phyloP scores from a whole-genome alignment of 805 yeast species.

The Metschnikowia sp. region DNA sequence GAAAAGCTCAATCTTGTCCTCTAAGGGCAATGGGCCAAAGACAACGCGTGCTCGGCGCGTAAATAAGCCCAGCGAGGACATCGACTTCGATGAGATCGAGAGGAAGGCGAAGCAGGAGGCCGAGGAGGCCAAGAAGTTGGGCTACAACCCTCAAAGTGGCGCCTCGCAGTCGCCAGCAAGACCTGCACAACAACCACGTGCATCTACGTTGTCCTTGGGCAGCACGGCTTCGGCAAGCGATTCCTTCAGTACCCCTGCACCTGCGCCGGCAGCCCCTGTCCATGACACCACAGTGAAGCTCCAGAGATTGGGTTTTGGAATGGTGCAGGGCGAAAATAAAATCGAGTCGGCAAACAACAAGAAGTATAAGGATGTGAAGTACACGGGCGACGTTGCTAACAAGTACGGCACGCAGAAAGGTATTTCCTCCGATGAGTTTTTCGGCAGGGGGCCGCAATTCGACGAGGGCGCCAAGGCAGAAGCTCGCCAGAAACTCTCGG shows the following conservation, averaged over 20 bases:
- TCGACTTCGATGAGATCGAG: constrained; percentile 61
- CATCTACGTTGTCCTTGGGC: constrained; percentile 12
- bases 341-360: constrained; percentile 36
- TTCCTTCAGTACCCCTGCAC: neutral
- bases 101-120: constrained; percentile 81
- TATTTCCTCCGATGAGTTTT: constrained; percentile 91
- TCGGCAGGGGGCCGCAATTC: constrained; percentile 78
- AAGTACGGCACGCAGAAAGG: constrained; percentile 90
- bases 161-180: constrained; percentile 16
- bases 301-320: constrained; percentile 87
- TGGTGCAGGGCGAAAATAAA: constrained; percentile 64
- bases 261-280: constrained; percentile 25
- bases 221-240: constrained; percentile 1
- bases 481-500: constrained; percentile 75
- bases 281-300: constrained; percentile 61
- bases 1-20: constrained; percentile 39
- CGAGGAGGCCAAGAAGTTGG: constrained; percentile 57
- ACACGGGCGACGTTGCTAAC: constrained; percentile 69
- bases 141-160: constrained; percentile 42
- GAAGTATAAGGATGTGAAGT: constrained; percentile 54
- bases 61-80: constrained; percentile 48
- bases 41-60: constrained; percentile 52
- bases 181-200: neutral
- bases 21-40: constrained; percentile 51
- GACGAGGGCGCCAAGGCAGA: constrained; percentile 77